Evolutionary conservation across 2,329 filamentous ascomycete species (phyloP), one percentile per base, ranked within the genome.

Genomic region (Epicoccum sorghinum): DNA sequence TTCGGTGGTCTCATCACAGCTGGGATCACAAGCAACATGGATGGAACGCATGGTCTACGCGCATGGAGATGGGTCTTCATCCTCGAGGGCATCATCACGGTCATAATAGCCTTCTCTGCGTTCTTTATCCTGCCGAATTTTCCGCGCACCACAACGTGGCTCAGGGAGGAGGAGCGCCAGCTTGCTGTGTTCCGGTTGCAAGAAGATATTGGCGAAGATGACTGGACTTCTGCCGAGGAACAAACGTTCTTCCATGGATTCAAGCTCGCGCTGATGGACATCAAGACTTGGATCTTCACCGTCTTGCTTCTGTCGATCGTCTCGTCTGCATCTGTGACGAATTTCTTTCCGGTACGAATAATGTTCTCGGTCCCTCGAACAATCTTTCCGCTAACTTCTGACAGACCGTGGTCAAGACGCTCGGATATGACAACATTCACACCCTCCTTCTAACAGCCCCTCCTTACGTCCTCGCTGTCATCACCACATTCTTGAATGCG

Each of bases 11-110:
- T 81, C 13, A 78, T 81, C 29, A 78, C 79, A 8, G 79, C 78
- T 10, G 79, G 88, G 4, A 89, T 92, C 47, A 86, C 83, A 0
- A 76, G 78, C 13, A 84, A 87, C 42, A 82, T 92, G 79, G 80
- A 88, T 52, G 80, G 83, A 3, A 73, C 73, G 0, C 74, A 73
- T 7, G 87, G 86, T 0, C 74, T 86, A 1, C 73, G 78, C 2
- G 85, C 85, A 4, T 90, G 82, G 87, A 78, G 86, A 10, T 87
- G 83, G 82, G 75, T 89, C 0, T 89, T 89, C 74, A 86, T 90
- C 10, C 85, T 90, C 35, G 88, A 91, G 69, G 88, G 88, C 13
- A 78, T 80, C 18, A 80, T 88, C 52, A 90, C 88, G 1, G 75
- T 90, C 24, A 77, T 75, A 4, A 78, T 90, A 30, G 87, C 87